Base-by-base conservation (phyloP, 805 yeast species). In the Jamesozyma lodderae region DNA sequence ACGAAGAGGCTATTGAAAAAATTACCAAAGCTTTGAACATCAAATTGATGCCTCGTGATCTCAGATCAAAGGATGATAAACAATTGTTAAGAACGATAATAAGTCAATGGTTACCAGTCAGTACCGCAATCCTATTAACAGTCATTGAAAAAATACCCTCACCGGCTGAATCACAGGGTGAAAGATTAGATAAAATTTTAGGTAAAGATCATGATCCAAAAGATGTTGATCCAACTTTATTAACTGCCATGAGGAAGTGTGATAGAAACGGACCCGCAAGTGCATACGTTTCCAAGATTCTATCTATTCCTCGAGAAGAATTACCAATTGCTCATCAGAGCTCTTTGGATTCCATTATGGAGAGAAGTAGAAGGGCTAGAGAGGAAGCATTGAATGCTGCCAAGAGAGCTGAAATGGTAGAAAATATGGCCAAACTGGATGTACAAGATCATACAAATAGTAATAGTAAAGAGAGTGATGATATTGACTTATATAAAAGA, bases 101-200 rank as follows among this genome's bases (percentile, higher is more conserved):
- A 75, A 76, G 86, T 1, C 96, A 90, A 55, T 92, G 98, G 96
- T 65, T 92, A 17, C 97, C 99, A 1, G 75, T 92, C 4, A 81
- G 96, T 18, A 79, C 83, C 27, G 84, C 97, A 0, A 73, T 90
- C 7, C 63, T 92, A 21, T 69, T 92, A 8, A 77, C 94, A 1
- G 94, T 90, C 4, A 79, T 88, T 23, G 92, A 86, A 42, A 75
- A 76, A 43, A 59, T 92, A 34, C 96, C 96, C 0, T 81, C 94
- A 6, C 98, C 98, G 1, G 51, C 70, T 4, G 66, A 56, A 1
- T 83, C 96, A 0, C 99, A 92, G 58, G 62, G 60, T 17, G 74
- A 70, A 24, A 73, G 96, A 46, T 73, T 85, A 44, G 81, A 79
- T 9, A 72, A 73, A 11, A 59, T 92, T 32, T 73, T 73, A 13